Evolutionary conservation across 768 basidiomycete species (phyloP).

Genomic region (Tricholoma saponaceum): DNA sequence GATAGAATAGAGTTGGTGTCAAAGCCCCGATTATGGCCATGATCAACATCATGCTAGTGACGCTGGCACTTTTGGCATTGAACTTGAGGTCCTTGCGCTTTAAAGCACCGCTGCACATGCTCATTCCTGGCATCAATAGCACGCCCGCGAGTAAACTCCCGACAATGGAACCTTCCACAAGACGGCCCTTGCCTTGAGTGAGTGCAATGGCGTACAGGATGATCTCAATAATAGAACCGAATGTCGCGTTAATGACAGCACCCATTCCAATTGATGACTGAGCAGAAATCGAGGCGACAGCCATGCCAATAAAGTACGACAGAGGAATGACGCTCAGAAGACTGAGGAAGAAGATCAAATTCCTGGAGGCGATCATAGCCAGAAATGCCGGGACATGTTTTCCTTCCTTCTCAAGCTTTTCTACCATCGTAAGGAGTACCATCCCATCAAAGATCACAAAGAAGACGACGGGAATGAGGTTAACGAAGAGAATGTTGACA

Average conservation of each 20-base stretch:
- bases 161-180: constrained; percentile 96
- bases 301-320: constrained; percentile 99
- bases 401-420: constrained; percentile 50
- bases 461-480: constrained; percentile 89
- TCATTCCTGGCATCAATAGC: constrained; percentile 92
- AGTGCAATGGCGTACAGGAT: constrained; percentile 89
- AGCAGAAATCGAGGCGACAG: constrained; percentile 97
- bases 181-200: constrained; percentile 84
- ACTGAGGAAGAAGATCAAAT: constrained; percentile 78
- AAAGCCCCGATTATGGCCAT: constrained; percentile 99
- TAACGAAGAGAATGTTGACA: constrained; percentile 97
- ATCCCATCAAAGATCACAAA: constrained; percentile 95
- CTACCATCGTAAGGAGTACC: constrained; percentile 69
- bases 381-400: constrained; percentile 63
- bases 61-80: constrained; percentile 98
- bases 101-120: constrained; percentile 91
- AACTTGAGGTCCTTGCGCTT: constrained; percentile 94
- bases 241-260: constrained; percentile 98
- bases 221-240: constrained; percentile 98
- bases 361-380: constrained; percentile 63
- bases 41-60: constrained; percentile 99
- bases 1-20: constrained; percentile 95
- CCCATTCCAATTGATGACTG: constrained; percentile 99
- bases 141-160: constrained; percentile 95
- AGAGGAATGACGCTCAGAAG: constrained; percentile 93